Evolutionary conservation across 176 grass and related monocot genomes (phyloP).

Genomic region (Alopecurus myosuroides): DNA sequence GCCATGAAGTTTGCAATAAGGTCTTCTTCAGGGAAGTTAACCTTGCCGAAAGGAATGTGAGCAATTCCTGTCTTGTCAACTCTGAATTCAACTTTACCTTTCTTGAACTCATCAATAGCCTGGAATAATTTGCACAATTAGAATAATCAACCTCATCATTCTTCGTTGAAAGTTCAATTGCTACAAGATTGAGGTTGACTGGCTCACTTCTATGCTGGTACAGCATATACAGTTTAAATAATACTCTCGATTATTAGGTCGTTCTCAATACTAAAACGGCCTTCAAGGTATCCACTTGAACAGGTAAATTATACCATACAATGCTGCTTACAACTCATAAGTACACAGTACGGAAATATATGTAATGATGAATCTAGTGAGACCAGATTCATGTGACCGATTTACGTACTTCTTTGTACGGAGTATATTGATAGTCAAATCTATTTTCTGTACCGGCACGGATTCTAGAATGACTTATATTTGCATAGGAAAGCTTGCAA

Average conservation of each 20-base stretch:
- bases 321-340: not conserved
- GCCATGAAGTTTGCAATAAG: slow-evolving; percentile 90
- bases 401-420: not conserved
- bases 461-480: not conserved
- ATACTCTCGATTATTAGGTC: not conserved
- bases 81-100: slow-evolving; percentile 98
- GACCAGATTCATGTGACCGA: not conserved
- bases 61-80: slow-evolving; percentile 94
- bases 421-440: not conserved
- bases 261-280: not conserved
- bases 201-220: not conserved
- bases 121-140: slow-evolving; percentile 46
- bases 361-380: slow-evolving; percentile 1
- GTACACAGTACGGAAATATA: not conserved
- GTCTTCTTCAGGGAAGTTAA: slow-evolving; percentile 82
- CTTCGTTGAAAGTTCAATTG: not conserved
- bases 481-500: not conserved
- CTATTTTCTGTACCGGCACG: not conserved
- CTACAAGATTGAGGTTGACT: not conserved
- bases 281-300: not conserved
- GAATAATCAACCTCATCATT: slow-evolving; percentile 5
- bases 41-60: slow-evolving; percentile 89
- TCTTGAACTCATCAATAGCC: slow-evolving; percentile 98
- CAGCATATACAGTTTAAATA: not conserved
- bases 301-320: not conserved